Percentiles rank a stretch among this genome's conserved stretches.
phyloP scores from a whole-genome alignment of 2,329 filamentous ascomycete genomes.

The Hypocreales sp. region DNA sequence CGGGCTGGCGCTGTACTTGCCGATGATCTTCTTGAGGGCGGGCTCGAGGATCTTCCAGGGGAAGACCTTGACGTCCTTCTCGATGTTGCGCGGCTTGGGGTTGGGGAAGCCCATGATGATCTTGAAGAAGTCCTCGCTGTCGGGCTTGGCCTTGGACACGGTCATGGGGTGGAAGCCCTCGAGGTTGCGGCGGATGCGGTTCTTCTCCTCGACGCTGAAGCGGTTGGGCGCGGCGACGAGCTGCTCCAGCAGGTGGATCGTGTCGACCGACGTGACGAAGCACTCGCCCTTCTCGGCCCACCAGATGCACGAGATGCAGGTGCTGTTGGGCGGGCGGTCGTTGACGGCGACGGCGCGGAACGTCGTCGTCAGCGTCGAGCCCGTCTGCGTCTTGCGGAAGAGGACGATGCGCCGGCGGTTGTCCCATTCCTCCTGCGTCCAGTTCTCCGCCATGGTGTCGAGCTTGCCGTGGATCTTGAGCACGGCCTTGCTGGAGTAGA shows the following conservation, averaged over 20 bases:
- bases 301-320: conserved; percentile 94
- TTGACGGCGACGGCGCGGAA: conserved; percentile 69
- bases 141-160: conserved; percentile 80
- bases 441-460: conserved; percentile 66
- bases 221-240: conserved; percentile 59
- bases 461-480: conserved; percentile 79
- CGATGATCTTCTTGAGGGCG: conserved; percentile 94
- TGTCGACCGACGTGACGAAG: conserved; percentile 93
- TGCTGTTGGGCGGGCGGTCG: conserved; percentile 68
- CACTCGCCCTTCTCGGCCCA: conserved; percentile 87
- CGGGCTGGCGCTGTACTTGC: conserved; percentile 64
- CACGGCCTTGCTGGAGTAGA: conserved; percentile 72
- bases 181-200: conserved; percentile 86
- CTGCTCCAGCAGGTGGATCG: conserved; percentile 86
- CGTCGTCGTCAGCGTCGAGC: conserved; percentile 64
- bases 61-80: conserved; percentile 98
- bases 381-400: conserved; percentile 70
- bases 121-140: conserved; percentile 97
- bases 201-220: conserved; percentile 97
- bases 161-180: conserved; percentile 89
- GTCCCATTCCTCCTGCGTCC: conserved; percentile 69
- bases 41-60: conserved; percentile 81
- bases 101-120: conserved; percentile 95
- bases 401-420: conserved; percentile 72
- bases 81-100: conserved; percentile 92